phyloP scores from a whole-genome alignment of 2,329 filamentous ascomycete species.

The Fusarium lyarnte region DNA sequence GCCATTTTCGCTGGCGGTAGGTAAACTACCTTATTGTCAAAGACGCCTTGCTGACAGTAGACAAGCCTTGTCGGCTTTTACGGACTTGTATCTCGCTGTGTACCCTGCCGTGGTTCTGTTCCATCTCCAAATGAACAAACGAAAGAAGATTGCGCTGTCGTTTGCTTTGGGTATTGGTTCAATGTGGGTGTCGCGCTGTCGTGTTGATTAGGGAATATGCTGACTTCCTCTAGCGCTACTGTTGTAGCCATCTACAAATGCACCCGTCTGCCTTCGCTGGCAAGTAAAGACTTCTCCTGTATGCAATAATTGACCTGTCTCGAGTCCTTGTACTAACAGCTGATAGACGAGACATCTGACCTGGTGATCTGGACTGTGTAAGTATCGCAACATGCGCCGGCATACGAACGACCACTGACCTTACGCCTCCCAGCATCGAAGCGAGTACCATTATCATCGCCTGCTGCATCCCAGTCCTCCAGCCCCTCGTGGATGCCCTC shows the following conservation, averaged over 20 bases:
- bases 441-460: slow-evolving; percentile 49
- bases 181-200: slow-evolving; percentile 38
- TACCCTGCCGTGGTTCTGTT: slow-evolving; percentile 52
- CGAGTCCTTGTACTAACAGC: background rate
- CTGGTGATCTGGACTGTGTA: slow-evolving; percentile 58
- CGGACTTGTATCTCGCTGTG: slow-evolving; percentile 55
- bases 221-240: slow-evolving; percentile 26
- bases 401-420: background rate
- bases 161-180: slow-evolving; percentile 52
- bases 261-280: slow-evolving; percentile 47
- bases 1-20: slow-evolving; percentile 53
- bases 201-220: rapidly evolving
- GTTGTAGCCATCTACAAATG: slow-evolving; percentile 48
- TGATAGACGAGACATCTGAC: slow-evolving; percentile 49
- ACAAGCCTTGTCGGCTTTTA: slow-evolving; percentile 47
- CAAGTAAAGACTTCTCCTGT: slow-evolving; percentile 41
- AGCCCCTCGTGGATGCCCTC: slow-evolving; percentile 46
- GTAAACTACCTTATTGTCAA: background rate
- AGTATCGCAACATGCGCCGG: background rate
- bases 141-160: slow-evolving; percentile 54
- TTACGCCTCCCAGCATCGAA: slow-evolving; percentile 42
- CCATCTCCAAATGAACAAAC: slow-evolving; percentile 49
- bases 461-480: slow-evolving; percentile 48
- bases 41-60: background rate
- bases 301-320: background rate